Evolutionary conservation across 192 early-diverging fungal genomes (phyloP).

Genomic region (Umbelopsis isabellina): DNA sequence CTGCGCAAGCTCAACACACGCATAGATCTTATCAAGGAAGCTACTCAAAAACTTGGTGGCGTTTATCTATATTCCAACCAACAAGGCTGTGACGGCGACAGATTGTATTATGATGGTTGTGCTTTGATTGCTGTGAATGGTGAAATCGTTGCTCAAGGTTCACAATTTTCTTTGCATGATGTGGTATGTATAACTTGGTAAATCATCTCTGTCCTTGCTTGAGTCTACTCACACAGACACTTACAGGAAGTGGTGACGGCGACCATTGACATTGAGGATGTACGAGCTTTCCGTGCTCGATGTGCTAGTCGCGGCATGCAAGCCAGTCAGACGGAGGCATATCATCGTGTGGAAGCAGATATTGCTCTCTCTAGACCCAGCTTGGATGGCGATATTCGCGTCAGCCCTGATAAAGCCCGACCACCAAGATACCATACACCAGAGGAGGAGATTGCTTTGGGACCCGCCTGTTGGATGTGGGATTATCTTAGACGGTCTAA

Average conservation of each 20-base stretch:
- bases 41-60: constrained; percentile 92
- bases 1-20: constrained; percentile 87
- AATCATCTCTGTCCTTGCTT: too few relatives aligned
- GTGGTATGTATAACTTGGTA: constrained; percentile 58
- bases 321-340: constrained; percentile 63
- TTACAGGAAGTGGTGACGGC: constrained; percentile 86
- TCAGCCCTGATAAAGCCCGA: constrained; percentile 53
- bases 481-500: constrained; percentile 95
- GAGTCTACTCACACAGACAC: neutral
- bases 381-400: constrained; percentile 41
- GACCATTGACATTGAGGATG: constrained; percentile 88
- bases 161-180: constrained; percentile 92
- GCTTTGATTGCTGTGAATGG: constrained; percentile 92
- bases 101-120: constrained; percentile 96
- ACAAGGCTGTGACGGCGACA: constrained; percentile 97
- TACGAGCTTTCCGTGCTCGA: constrained; percentile 78
- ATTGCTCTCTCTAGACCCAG: constrained; percentile 55
- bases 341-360: constrained; percentile 65
- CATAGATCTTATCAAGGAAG: constrained; percentile 86
- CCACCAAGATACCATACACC: constrained; percentile 69
- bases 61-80: constrained; percentile 97
- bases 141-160: constrained; percentile 81
- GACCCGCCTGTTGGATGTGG: constrained; percentile 99
- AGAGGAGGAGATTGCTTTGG: constrained; percentile 89
- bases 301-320: constrained; percentile 80